Evolutionary conservation across 495 filamentous ascomycete species (phyloP).

Genomic region (Hypoxylon crocopeplum): DNA sequence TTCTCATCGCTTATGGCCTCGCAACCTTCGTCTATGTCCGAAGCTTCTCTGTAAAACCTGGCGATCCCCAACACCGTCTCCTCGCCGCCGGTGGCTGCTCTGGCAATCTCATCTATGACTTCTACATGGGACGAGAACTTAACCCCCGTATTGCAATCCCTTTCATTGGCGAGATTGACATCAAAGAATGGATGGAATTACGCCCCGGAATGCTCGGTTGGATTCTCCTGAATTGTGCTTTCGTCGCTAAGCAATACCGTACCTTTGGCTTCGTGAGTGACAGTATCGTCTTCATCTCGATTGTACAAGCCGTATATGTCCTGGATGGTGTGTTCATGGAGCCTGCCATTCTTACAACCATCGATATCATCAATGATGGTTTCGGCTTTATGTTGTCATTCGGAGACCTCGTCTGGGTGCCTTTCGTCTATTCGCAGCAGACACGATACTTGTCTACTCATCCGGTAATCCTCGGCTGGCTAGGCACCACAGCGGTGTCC

Average conservation of each 20-base stretch:
- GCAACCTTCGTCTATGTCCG: constrained; percentile 78
- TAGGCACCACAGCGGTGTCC: constrained; percentile 66
- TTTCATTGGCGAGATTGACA: constrained; percentile 81
- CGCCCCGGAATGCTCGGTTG: constrained; percentile 91
- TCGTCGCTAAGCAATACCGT: constrained; percentile 86
- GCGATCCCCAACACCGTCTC: constrained; percentile 61
- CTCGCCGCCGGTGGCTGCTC: constrained; percentile 81
- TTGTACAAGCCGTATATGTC: constrained; percentile 83
- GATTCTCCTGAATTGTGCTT: constrained; percentile 85
- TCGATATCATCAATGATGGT: constrained; percentile 94
- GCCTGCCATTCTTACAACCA: constrained; percentile 89
- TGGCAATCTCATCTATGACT: constrained; percentile 92
- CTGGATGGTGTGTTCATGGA: constrained; percentile 91
- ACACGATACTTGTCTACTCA: constrained; percentile 86
- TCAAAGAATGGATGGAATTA: constrained; percentile 90
- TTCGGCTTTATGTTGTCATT: constrained; percentile 98
- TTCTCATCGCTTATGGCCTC: constrained; percentile 72
- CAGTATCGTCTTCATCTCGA: constrained; percentile 80
- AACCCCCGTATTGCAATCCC: constrained; percentile 88
- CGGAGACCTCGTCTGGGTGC: constrained; percentile 92
- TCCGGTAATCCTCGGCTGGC: constrained; percentile 75
- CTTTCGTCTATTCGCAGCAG: constrained; percentile 87
- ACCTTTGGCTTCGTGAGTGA: constrained; percentile 83
- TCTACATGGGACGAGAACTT: constrained; percentile 95
- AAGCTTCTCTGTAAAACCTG: constrained; percentile 80